Conservation (phyloP, 1,284 basidiomycete genomes). For the Puccinia sorghi region DNA sequence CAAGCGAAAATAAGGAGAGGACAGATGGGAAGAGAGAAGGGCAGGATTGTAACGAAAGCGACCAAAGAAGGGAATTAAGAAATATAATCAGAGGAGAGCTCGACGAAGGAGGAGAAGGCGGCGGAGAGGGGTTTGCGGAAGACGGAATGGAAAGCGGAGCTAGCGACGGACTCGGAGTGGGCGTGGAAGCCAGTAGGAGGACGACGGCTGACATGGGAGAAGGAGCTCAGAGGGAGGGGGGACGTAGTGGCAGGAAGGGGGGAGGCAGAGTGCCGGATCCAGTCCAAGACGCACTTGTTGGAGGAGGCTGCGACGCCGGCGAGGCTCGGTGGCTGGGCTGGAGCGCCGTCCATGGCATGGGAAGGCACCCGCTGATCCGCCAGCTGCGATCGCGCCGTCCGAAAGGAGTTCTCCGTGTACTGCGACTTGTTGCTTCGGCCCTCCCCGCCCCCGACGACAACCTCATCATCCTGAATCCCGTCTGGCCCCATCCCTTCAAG, state of each 20-base stretch:
- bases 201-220: not conserved
- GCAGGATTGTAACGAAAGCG: not conserved
- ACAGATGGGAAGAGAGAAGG: not conserved
- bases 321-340: not conserved
- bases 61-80: not conserved
- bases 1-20: not conserved
- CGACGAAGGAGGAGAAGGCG: slow-evolving; percentile 5
- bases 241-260: not conserved
- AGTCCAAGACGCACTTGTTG: not conserved
- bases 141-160: slow-evolving; percentile 9
- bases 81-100: slow-evolving; percentile 12
- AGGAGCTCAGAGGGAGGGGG: not conserved
- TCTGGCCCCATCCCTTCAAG: not conserved
- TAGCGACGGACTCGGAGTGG: not conserved
- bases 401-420: not conserved
- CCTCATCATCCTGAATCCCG: not conserved
- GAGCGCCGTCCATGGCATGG: not conserved
- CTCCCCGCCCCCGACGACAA: not conserved
- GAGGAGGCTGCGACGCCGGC: not conserved
- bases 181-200: not conserved
- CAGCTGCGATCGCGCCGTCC: not conserved
- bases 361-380: not conserved
- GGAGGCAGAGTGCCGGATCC: slow-evolving; percentile 13
- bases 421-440: not conserved
- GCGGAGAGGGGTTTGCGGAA: slow-evolving; percentile 17